Base-by-base conservation (phyloP, 129 eudicot genomes). In the Lactuca saligna region DNA sequence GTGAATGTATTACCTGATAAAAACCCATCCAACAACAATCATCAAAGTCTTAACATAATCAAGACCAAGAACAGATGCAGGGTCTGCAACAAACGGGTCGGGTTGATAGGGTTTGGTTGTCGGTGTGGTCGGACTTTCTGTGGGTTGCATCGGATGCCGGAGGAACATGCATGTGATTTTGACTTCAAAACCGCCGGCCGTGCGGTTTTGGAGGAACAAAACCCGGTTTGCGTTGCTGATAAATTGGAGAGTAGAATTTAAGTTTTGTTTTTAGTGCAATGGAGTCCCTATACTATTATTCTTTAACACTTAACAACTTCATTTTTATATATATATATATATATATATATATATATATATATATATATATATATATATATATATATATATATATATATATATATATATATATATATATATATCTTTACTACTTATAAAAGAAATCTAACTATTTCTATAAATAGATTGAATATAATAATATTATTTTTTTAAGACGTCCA, bases 111-210 rank as follows among this genome's bases (percentile, higher is more conserved):
- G 32, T 70, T 55, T 34, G 32, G 37, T 68, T 57, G 82, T 54
- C 34, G 44, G 48, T 71, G 76, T 51, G 79, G 58, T 17, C 69
- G 17, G 17, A 17, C 16, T 11, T 78, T 64, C 20, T 80, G 84
- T 8, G 76, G 68, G 39, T 17, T 62, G 38, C 84, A 74, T 8
- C 60, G 80, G 41, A 55, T 74, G 57, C 72, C 80, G 2, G 84
- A 80, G 32, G 68, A 42, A 39, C 84, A 80, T 63, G 17, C 60
- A 4, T 80, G 84, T 46, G 17, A 8, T 10, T 69, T 75, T 31
- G 70, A 80, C 62, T 69, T 20, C 73, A 80, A 80, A 63, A 53
- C 57, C 4, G 48, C 29, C 20, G 56, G 61, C 7, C 65, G 69
- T 17, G 66, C 32, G 1, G 51, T 39, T 49, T 54, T 80, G 37